These are phyloP conservation scores for Hyaloperonospora brassicae DNA, from an alignment of 352 stramenopile species.

Conservation along the genomic window DNA sequence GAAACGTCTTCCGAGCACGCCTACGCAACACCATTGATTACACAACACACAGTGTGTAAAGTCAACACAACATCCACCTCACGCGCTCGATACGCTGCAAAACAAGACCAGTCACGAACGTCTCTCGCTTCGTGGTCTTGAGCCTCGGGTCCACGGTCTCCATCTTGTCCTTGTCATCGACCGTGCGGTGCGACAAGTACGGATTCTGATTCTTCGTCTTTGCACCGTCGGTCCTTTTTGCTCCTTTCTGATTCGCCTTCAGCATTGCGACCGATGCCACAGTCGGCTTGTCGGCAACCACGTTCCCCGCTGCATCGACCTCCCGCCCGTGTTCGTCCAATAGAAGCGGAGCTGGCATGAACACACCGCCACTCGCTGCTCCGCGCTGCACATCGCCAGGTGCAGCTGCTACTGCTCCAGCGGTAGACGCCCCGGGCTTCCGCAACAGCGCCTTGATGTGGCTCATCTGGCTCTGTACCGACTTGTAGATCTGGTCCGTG, in stretches of 20 bases:
- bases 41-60: constrained; percentile 6
- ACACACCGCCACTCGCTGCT: constrained; percentile 20
- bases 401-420: not conserved
- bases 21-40: constrained; percentile 24
- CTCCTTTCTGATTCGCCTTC: constrained; percentile 38
- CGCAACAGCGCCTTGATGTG: constrained; percentile 60
- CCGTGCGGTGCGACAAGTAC: constrained; percentile 67
- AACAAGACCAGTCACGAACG: constrained; percentile 33
- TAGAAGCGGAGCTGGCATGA: constrained; percentile 70
- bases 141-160: constrained; percentile 66
- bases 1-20: constrained; percentile 71
- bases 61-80: constrained; percentile 8
- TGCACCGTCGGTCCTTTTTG: constrained; percentile 13
- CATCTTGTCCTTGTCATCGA: constrained; percentile 66
- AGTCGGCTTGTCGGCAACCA: constrained; percentile 41
- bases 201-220: constrained; percentile 48
- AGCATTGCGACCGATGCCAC: constrained; percentile 40
- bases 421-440: constrained; percentile 30
- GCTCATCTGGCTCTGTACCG: constrained; percentile 78
- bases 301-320: constrained; percentile 63
- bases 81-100: constrained; percentile 8
- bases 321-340: constrained; percentile 75
- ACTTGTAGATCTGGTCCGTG: constrained; percentile 78
- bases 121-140: constrained; percentile 70
- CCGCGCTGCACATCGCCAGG: not conserved